Conservation (phyloP, 352 stramenopile species). For the Phytophthora macrochlamydospora region DNA sequence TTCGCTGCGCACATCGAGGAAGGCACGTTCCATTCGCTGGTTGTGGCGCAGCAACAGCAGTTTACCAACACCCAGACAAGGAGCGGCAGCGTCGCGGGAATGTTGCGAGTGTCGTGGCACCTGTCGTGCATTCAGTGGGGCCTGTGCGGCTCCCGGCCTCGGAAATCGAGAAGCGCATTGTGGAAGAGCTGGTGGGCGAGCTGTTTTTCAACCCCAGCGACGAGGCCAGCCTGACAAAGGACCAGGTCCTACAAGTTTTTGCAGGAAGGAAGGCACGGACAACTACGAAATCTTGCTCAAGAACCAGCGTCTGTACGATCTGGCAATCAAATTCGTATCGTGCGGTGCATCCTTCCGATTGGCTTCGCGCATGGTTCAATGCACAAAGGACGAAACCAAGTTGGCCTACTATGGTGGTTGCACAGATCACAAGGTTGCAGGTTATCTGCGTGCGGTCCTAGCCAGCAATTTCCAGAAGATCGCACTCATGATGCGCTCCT, state of each 20-base stretch:
- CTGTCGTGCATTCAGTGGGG: constrained; percentile 28
- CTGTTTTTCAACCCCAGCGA: constrained; percentile 58
- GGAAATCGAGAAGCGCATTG: constrained; percentile 62
- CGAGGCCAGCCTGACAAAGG: constrained; percentile 43
- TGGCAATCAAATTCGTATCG: constrained; percentile 68
- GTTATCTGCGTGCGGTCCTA: constrained; percentile 56
- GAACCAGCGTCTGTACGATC: constrained; percentile 67
- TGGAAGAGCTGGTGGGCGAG: constrained; percentile 56
- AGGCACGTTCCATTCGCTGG: constrained; percentile 32
- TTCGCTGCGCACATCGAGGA: constrained; percentile 47
- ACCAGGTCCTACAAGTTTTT: constrained; percentile 53
- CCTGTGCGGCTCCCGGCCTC: constrained; percentile 52
- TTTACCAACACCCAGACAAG: constrained; percentile 14
- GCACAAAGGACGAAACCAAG: constrained; percentile 65
- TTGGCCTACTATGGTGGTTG: constrained; percentile 53
- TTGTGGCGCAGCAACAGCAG: constrained; percentile 36
- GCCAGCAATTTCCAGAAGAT: constrained; percentile 71
- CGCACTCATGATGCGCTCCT: constrained; percentile 64
- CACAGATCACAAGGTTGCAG: constrained; percentile 51
- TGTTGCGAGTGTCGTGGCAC: background rate
- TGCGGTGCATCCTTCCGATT: constrained; percentile 63
- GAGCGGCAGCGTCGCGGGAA: background rate
- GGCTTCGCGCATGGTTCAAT: constrained; percentile 58
- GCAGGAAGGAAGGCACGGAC: constrained; percentile 31
- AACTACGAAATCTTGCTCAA: constrained; percentile 69